Percentiles rank a stretch among this genome's conserved stretches.
These are phyloP conservation scores for Fusarium humuli DNA, from an alignment of 2,329 filamentous ascomycete genomes.

Conservation along the genomic window DNA sequence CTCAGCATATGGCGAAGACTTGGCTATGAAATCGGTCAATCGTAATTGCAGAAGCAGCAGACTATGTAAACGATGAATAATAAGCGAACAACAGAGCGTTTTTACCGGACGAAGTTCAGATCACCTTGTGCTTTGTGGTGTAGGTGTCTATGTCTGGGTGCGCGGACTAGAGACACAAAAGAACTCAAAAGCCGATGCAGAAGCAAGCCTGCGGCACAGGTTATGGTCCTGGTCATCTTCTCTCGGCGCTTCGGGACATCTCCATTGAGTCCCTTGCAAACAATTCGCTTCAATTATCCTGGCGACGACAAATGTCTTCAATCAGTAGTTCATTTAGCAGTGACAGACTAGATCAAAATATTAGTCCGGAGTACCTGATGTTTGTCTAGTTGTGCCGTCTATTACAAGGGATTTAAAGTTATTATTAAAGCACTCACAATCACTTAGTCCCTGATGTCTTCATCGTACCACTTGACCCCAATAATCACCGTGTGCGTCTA, in stretches of 20 bases:
- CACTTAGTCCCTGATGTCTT: background rate
- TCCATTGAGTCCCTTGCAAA: background rate
- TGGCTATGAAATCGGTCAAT: too few relatives aligned
- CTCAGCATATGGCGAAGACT: too few relatives aligned
- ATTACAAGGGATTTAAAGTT: background rate
- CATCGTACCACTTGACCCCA: background rate
- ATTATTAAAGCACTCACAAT: background rate
- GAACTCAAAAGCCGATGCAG: too few relatives aligned
- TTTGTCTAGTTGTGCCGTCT: background rate
- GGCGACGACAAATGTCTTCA: background rate
- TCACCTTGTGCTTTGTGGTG: too few relatives aligned
- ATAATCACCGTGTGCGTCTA: background rate
- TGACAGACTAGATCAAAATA: background rate
- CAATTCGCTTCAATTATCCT: background rate
- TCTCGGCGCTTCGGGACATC: background rate
- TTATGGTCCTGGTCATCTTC: background rate
- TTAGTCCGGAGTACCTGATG: background rate
- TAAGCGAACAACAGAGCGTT: too few relatives aligned
- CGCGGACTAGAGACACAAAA: background rate
- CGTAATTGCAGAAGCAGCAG: too few relatives aligned
- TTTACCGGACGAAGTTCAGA: too few relatives aligned
- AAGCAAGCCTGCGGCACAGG: background rate
- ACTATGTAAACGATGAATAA: fast-evolving
- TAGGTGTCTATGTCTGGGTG: background rate
- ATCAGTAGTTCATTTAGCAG: background rate